Percentiles rank a stretch among this genome's conserved stretches.
These are phyloP conservation scores for Wickerhamomyces ciferrii DNA, from an alignment of 805 yeast species.

Conservation along the genomic window DNA sequence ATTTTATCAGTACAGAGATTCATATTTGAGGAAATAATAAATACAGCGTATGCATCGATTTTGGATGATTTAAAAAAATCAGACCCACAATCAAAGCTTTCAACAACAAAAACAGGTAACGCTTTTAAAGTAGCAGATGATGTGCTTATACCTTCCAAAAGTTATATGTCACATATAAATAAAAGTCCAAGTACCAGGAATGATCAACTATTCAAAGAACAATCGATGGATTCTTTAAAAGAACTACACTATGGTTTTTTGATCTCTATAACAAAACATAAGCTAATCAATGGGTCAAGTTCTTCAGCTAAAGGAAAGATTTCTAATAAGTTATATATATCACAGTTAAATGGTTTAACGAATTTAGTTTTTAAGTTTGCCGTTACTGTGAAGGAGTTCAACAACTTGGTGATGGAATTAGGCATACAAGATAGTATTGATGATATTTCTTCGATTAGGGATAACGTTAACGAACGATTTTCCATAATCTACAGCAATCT, in stretches of 20 bases:
- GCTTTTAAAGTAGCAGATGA: constrained; percentile 22
- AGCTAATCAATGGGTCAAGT: constrained; percentile 25
- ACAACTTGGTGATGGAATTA: constrained; percentile 28
- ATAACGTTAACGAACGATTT: constrained; percentile 24
- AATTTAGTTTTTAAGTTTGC: constrained; percentile 34
- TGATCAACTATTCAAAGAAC: background rate
- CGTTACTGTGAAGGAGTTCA: constrained; percentile 30
- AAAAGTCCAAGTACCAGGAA: constrained; percentile 5
- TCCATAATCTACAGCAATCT: constrained; percentile 35
- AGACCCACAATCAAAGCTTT: constrained; percentile 26
- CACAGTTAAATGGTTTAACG: constrained; percentile 33
- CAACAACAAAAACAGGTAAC: constrained; percentile 21
- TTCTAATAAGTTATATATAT: constrained; percentile 35
- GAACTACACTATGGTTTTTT: constrained; percentile 28
- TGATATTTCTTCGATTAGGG: constrained; percentile 8
- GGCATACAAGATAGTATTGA: constrained; percentile 22
- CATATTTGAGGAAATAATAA: constrained; percentile 26
- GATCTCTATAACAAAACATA: constrained; percentile 29
- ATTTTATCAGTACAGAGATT: constrained; percentile 25
- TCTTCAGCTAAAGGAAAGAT: constrained; percentile 25
- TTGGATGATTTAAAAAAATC: constrained; percentile 22
- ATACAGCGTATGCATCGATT: constrained; percentile 23
- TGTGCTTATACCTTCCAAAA: constrained; percentile 22
- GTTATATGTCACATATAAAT: background rate
- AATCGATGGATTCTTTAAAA: constrained; percentile 45